A percentile compares a stretch with the other conserved stretches of the same genome.
Conservation (phyloP, 164 flowering plant species). For the Cinnamomum micranthum region DNA sequence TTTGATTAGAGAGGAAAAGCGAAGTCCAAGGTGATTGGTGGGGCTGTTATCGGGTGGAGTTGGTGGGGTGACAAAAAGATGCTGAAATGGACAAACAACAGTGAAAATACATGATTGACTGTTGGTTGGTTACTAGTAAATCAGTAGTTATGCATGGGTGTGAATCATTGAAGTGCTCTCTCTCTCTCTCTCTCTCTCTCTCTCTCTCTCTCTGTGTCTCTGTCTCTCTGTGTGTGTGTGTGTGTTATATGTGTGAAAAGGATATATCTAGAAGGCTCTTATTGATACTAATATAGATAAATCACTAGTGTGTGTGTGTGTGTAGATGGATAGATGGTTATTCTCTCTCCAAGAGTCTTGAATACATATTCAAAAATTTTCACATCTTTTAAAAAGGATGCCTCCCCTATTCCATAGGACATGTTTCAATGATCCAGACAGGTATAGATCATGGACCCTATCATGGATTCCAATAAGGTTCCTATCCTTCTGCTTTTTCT, state of each 20-base stretch:
- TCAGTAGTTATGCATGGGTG: neutral
- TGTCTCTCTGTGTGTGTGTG: too few relatives aligned
- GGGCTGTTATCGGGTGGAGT: conserved; percentile 8
- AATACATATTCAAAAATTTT: neutral
- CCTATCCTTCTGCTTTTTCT: neutral
- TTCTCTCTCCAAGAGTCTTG: neutral
- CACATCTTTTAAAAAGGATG: neutral
- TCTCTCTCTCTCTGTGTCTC: too few relatives aligned
- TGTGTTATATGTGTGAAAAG: too few relatives aligned
- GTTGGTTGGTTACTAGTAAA: conserved; percentile 4
- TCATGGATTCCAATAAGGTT: neutral
- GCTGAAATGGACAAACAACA: conserved; percentile 5
- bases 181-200: neutral
- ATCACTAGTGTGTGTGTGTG: neutral
- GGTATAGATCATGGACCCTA: neutral
- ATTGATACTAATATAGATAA: neutral
- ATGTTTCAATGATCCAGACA: neutral
- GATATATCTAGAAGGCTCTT: too few relatives aligned
- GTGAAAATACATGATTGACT: conserved; percentile 3
- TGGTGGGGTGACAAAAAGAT: conserved; percentile 10
- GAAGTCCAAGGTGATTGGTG: conserved; percentile 13
- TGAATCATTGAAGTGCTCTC: neutral
- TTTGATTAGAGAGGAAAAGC: conserved; percentile 11
- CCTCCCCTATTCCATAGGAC: neutral
- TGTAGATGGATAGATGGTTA: too few relatives aligned